Evolutionary conservation across 2,329 filamentous ascomycete species (phyloP).

Genomic region (Xylaria sp.): DNA sequence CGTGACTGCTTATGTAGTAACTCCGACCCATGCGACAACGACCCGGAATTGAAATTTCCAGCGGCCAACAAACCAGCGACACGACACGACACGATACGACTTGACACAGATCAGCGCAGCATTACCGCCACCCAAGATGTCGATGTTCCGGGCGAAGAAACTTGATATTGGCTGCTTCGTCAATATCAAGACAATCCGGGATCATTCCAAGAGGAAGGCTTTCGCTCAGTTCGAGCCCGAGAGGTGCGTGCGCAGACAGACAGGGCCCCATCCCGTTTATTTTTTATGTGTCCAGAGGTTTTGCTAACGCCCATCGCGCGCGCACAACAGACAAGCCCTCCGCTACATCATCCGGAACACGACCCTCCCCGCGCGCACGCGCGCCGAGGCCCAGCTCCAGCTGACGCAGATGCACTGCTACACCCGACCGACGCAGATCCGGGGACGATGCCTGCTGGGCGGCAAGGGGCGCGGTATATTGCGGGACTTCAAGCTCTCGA

Average conservation of each 20-base stretch:
- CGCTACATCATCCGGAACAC: constrained; percentile 95
- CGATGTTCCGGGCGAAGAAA: constrained; percentile 87
- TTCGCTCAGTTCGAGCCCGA: constrained; percentile 86
- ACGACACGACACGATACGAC: constrained; percentile 6
- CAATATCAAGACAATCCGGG: constrained; percentile 85
- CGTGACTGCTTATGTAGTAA: no score
- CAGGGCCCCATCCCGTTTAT: neutral
- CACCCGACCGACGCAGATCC: constrained; percentile 89
- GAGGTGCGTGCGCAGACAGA: constrained; percentile 58
- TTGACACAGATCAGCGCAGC: constrained; percentile 5
- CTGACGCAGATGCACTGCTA: constrained; percentile 95
- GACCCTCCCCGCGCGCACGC: constrained; percentile 75
- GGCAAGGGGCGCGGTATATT: constrained; percentile 92
- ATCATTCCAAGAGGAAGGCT: constrained; percentile 95
- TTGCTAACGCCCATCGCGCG: constrained; percentile 4
- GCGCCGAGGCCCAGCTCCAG: constrained; percentile 91
- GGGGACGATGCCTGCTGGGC: constrained; percentile 88
- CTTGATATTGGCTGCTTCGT: constrained; percentile 86
- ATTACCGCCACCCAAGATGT: constrained; percentile 60
- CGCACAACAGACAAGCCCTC: constrained; percentile 73
- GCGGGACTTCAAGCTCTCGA: constrained; percentile 86
- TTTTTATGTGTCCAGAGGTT: no score
- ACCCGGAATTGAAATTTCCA: constrained; percentile 25
- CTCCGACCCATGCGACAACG: no score
- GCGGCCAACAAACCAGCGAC: constrained; percentile 1